A percentile compares a stretch with the other conserved stretches of the same genome.
Conservation (phyloP, 805 yeast species). For the Nakazawaea peltata region DNA sequence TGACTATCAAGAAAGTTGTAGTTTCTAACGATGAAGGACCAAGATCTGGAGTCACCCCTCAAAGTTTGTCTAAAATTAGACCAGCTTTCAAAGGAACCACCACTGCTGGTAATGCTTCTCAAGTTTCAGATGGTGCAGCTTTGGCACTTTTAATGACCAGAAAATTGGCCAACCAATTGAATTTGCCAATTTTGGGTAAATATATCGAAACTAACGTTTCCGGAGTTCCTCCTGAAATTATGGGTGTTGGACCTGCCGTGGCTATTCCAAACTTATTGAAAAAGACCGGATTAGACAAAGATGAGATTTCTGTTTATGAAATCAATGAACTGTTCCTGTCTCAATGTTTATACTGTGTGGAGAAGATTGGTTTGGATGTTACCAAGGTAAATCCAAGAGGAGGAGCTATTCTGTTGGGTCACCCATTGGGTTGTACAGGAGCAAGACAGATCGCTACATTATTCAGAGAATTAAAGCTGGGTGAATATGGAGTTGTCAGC, state of each 20-base stretch:
- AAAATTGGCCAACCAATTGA: constrained; percentile 68
- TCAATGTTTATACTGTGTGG: constrained; percentile 76
- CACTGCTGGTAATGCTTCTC: constrained; percentile 95
- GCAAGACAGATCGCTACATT: constrained; percentile 91
- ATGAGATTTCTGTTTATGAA: constrained; percentile 73
- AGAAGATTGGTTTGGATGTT: constrained; percentile 54
- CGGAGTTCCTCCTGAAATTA: constrained; percentile 95
- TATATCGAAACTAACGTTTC: constrained; percentile 71
- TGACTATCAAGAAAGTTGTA: constrained; percentile 19
- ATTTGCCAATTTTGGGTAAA: constrained; percentile 70
- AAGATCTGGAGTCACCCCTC: constrained; percentile 76
- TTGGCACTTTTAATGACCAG: constrained; percentile 81
- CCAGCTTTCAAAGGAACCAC: constrained; percentile 92
- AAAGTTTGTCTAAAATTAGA: constrained; percentile 61
- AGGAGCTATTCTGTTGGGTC: constrained; percentile 96
- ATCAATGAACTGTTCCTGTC: constrained; percentile 97
- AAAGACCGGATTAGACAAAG: constrained; percentile 35
- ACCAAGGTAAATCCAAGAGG: constrained; percentile 84
- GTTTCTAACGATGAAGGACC: constrained; percentile 85
- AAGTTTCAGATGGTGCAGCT: constrained; percentile 93
- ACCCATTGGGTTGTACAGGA: constrained; percentile 80
- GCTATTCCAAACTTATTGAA: constrained; percentile 84
- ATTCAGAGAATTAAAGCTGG: constrained; percentile 67
- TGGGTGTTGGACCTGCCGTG: constrained; percentile 97
- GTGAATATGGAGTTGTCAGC: constrained; percentile 83